Conservation (phyloP, 371 early-diverging fungal species). For the Apophysomyces ossiformis region DNA sequence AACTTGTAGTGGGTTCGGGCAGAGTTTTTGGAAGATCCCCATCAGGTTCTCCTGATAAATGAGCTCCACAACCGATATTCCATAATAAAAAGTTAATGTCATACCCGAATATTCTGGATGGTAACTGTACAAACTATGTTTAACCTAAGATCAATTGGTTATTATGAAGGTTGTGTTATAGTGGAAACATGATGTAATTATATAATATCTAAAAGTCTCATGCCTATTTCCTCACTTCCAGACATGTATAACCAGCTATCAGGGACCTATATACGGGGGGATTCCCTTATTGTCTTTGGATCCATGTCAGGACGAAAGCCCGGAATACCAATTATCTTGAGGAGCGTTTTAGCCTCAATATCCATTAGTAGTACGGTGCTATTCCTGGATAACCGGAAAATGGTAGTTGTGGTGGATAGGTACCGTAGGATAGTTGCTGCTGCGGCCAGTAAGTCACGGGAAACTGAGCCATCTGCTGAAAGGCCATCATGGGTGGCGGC, state of each 20-base stretch:
- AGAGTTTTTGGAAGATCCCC: conserved; percentile 54
- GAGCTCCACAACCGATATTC: not conserved
- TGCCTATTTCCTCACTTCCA: no score
- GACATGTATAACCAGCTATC: no score
- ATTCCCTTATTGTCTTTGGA: no score
- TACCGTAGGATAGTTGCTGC: not conserved
- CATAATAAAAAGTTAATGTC: not conserved
- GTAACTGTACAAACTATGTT: no score
- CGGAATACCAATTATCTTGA: no score
- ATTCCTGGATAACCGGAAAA: not conserved
- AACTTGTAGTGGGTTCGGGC: conserved; percentile 38
- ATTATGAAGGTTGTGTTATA: not conserved
- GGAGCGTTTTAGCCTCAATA: not conserved
- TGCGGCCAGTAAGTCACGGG: not conserved
- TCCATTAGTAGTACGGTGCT: conserved; percentile 8
- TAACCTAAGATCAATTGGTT: not conserved
- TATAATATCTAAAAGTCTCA: no score
- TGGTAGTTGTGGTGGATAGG: not conserved
- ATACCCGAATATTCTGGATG: not conserved
- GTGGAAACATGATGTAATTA: no score
- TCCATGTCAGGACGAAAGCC: no score
- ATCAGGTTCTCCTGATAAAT: conserved; percentile 19
- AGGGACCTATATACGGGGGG: no score
- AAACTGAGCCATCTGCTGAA: not conserved
- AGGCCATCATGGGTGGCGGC: not conserved